phyloP scores from a whole-genome alignment of 2,329 filamentous ascomycete species.

The Aspergillus sp. region DNA sequence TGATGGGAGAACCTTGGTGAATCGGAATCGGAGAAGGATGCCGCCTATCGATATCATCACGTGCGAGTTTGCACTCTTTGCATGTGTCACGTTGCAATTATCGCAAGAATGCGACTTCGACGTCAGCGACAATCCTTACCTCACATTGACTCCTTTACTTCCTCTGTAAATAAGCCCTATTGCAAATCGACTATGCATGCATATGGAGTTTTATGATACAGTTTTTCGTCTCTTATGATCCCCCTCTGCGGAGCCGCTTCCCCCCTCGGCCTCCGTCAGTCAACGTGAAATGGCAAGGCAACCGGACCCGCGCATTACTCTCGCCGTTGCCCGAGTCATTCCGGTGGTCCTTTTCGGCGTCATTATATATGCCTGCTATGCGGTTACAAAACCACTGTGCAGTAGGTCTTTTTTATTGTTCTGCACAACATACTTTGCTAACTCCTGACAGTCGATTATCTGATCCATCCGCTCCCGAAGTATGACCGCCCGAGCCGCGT shows the following conservation, averaged over 20 bases:
- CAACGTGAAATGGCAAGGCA: conserved; percentile 32
- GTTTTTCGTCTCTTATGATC: conserved; percentile 1
- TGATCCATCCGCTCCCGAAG: conserved; percentile 54
- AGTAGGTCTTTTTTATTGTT: conserved; percentile 52
- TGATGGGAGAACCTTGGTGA: too few species aligned
- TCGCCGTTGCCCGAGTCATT: conserved; percentile 64
- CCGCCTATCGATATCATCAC: conserved; percentile 8
- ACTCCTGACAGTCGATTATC: conserved; percentile 62
- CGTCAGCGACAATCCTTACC: not conserved
- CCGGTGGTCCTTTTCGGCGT: conserved; percentile 67
- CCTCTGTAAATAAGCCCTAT: conserved; percentile 6
- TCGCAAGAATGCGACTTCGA: not conserved
- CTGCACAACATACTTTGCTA: not conserved
- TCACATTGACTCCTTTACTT: not conserved
- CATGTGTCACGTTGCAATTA: not conserved
- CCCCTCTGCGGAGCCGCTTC: conserved; percentile 15
- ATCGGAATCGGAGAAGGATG: too few species aligned
- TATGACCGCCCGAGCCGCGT: conserved; percentile 44
- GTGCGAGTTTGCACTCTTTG: conserved; percentile 15
- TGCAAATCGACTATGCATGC: conserved; percentile 14
- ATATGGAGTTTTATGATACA: not conserved
- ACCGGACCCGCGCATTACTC: conserved; percentile 48
- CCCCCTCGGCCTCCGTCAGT: conserved; percentile 16
- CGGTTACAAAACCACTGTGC: conserved; percentile 66
- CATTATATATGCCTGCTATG: conserved; percentile 70